Base-by-base conservation (phyloP, 2,329 filamentous ascomycete genomes). In the Berkeleyomyces basicola region DNA sequence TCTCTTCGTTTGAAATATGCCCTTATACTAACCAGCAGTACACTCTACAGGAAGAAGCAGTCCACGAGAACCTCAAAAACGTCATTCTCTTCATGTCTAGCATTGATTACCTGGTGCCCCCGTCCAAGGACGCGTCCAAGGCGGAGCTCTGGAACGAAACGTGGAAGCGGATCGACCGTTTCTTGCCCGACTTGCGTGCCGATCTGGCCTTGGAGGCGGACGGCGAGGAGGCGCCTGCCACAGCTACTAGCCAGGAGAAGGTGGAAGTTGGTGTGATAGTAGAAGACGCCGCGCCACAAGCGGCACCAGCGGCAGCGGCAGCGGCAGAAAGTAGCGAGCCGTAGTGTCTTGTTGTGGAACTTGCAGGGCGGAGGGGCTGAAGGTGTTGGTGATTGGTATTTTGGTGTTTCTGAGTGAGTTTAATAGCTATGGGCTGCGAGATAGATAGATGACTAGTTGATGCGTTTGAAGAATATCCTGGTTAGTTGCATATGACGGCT, bases 21-120 rank as follows among this genome's bases (percentile, higher is more conserved):
- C 23, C 10, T n/a, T 46, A 11, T 46, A 16, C 40, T 44, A 31
- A 61, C 37, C 44, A 36, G 6, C 37, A 47, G 31, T 6, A 16
- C 14, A 31, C 10, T 10, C 4, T 63, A 65, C 68, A 95, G 85
- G 90, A 95, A 74, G 93, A 99, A 76, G 92, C 93, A 10, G 90
- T 97, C 2, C 88, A 89, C 0, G 93, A 99, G 73, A 93, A 90
- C 67, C 77, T 99, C 64, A 99, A 99, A 75, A 99, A 99, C 67
- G 90, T 97, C 61, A 77, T 97, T 33, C 79, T 99, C 7, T 93
- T 99, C 69, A 96, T 99, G 90, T 85, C 88, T 4, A 93, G 86
- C 71, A 91, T 87, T 59, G 91, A 88, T 43, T 91, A 88, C 69
- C 81, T 99, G 4, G 84, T 89, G 0, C 81, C 88, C 1, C 88